A percentile compares a stretch with the other conserved stretches of the same genome.
Evolutionary conservation across 345 rosid genomes (phyloP).

Genomic region (Syzygium aromaticum): DNA sequence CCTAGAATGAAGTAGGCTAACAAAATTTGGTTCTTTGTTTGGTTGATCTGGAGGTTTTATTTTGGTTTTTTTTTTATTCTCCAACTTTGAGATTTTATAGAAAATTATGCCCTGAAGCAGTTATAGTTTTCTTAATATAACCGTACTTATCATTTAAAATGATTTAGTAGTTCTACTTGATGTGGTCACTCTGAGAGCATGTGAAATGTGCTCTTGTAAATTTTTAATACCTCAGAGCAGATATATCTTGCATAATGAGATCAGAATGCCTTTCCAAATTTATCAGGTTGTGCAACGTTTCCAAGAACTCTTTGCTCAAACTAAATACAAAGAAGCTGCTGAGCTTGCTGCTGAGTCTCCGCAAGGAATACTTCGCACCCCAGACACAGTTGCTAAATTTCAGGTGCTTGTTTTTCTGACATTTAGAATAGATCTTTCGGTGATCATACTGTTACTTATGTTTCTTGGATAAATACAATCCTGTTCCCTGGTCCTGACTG

Average conservation of each 20-base stretch:
- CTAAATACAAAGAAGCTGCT: constrained; percentile 98
- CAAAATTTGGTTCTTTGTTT: neutral
- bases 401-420: constrained; percentile 46
- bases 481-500: neutral
- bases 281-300: constrained; percentile 95
- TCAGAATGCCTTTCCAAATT: neutral
- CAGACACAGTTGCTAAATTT: constrained; percentile 95
- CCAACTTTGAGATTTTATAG: neutral
- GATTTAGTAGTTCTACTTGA: neutral
- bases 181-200: neutral
- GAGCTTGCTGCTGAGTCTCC: constrained; percentile 99
- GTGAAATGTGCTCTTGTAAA: neutral
- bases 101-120: neutral
- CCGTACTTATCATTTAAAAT: neutral
- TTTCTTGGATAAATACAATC: neutral
- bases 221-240: neutral
- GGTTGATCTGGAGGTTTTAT: neutral
- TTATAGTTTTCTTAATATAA: neutral
- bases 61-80: neutral
- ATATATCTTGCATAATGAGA: neutral
- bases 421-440: neutral
- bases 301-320: constrained; percentile 95
- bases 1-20: neutral
- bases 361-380: constrained; percentile 92
- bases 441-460: neutral